phyloP scores from a whole-genome alignment of 371 early-diverging fungal genomes.

The Mucor mucedo region DNA sequence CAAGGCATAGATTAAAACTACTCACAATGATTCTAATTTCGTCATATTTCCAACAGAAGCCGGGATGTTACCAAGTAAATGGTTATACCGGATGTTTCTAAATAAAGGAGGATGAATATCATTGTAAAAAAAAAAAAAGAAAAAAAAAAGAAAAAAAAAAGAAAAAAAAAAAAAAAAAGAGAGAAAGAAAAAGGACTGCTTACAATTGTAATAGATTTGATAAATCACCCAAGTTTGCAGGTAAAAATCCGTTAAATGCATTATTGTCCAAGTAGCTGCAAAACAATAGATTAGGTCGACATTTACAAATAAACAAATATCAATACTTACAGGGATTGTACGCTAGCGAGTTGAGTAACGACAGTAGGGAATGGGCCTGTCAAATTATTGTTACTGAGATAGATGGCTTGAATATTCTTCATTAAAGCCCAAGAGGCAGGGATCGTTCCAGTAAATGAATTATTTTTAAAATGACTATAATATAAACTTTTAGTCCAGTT shows the following conservation, averaged over 20 bases:
- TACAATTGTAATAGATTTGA: constrained; percentile 33
- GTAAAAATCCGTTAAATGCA: constrained; percentile 36
- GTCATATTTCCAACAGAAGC: constrained; percentile 40
- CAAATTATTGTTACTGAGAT: constrained; percentile 48
- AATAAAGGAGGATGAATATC: not conserved
- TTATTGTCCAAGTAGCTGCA: constrained; percentile 40
- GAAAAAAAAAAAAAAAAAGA: not conserved
- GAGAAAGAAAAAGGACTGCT: not conserved
- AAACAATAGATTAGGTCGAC: not conserved
- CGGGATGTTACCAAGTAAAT: constrained; percentile 43
- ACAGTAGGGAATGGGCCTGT: constrained; percentile 40
- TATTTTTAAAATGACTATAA: constrained; percentile 50
- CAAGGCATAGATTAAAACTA: constrained; percentile 1
- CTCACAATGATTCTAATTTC: constrained; percentile 42
- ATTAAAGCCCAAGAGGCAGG: constrained; percentile 40
- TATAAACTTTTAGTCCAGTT: not conserved
- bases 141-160: not conserved
- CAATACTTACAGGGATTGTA: constrained; percentile 33
- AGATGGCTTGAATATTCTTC: constrained; percentile 26
- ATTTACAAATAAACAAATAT: not conserved
- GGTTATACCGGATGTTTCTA: constrained; percentile 46
- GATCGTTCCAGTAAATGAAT: constrained; percentile 46
- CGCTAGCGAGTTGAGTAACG: constrained; percentile 18
- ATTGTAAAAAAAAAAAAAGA: not conserved
- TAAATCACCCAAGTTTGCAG: constrained; percentile 31